These are phyloP conservation scores for Coprinellus aureogranulatus DNA, from an alignment of 768 basidiomycete species.

Conservation along the genomic window DNA sequence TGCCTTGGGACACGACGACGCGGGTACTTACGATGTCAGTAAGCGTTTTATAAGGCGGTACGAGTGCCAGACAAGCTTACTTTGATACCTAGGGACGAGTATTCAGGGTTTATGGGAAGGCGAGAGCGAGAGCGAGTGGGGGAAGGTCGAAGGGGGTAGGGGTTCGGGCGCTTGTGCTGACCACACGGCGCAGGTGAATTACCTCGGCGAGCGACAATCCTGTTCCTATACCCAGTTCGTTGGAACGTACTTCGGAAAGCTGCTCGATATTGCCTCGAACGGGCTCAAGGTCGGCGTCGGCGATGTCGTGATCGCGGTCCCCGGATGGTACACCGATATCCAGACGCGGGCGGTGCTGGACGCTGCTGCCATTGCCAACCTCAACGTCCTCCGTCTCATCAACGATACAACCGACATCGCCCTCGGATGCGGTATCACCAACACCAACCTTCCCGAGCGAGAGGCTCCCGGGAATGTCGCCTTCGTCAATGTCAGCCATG, in stretches of 20 bases:
- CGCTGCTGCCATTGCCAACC: slow-evolving; percentile 83
- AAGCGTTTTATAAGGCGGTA: too few relatives aligned
- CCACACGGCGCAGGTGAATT: slow-evolving; percentile 67
- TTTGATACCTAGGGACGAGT: too few relatives aligned
- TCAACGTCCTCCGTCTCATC: slow-evolving; percentile 91
- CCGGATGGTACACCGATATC: slow-evolving; percentile 93
- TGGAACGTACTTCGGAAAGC: slow-evolving; percentile 87
- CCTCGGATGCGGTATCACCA: slow-evolving; percentile 98
- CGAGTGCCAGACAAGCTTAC: too few relatives aligned
- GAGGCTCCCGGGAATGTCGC: slow-evolving; percentile 83
- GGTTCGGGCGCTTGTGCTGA: slow-evolving; percentile 41
- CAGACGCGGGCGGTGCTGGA: slow-evolving; percentile 90
- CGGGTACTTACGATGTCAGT: too few relatives aligned
- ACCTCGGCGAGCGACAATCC: slow-evolving; percentile 81
- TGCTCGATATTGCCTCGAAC: slow-evolving; percentile 79
- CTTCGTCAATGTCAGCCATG: slow-evolving; percentile 96
- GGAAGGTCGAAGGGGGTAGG: slow-evolving; percentile 80
- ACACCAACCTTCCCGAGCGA: slow-evolving; percentile 87
- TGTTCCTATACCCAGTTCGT: slow-evolving; percentile 88
- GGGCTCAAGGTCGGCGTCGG: slow-evolving; percentile 87
- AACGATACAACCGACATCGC: slow-evolving; percentile 96
- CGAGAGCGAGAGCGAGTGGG: too few relatives aligned
- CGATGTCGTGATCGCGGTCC: slow-evolving; percentile 92
- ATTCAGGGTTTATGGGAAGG: too few relatives aligned
- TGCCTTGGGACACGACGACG: too few relatives aligned